These are phyloP conservation scores for Avena sativa DNA, from an alignment of 176 grass and related monocot species.

Conservation along the genomic window DNA sequence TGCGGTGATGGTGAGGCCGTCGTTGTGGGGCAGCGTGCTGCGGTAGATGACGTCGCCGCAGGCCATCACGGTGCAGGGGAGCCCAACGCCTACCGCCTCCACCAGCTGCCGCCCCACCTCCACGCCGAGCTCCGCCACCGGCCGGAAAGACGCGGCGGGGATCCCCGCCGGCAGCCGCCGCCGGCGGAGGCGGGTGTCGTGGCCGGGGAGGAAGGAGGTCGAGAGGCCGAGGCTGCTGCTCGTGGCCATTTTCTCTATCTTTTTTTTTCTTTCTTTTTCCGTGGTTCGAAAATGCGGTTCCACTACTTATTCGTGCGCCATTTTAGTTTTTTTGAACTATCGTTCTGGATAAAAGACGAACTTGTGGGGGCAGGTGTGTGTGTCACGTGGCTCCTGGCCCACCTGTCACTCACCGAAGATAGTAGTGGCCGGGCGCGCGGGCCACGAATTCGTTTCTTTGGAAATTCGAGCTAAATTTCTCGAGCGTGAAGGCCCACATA, in stretches of 20 bases:
- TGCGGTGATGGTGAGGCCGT: constrained; percentile 78
- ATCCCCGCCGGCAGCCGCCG: background rate
- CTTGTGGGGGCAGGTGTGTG: constrained; percentile 1
- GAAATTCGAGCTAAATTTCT: background rate
- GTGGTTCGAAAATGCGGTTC: constrained; percentile 37
- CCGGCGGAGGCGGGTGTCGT: constrained; percentile 41
- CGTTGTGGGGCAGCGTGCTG: constrained; percentile 84
- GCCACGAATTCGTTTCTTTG: background rate
- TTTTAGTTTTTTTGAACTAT: constrained; percentile 20
- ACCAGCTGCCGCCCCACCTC: constrained; percentile 69
- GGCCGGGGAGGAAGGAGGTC: constrained; percentile 71
- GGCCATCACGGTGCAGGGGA: constrained; percentile 96
- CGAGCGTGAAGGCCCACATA: background rate
- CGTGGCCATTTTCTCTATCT: constrained; percentile 47
- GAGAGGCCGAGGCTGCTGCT: constrained; percentile 61
- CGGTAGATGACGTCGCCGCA: constrained; percentile 99
- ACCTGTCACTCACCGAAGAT: background rate
- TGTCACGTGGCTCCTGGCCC: background rate
- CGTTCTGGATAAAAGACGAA: constrained; percentile 22
- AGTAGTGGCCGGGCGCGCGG: background rate
- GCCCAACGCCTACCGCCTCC: constrained; percentile 90
- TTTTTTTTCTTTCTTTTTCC: background rate
- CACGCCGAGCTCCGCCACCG: constrained; percentile 47
- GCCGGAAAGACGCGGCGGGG: constrained; percentile 39
- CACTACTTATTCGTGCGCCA: constrained; percentile 20